Percentiles rank a stretch among this genome's conserved stretches.
These are phyloP conservation scores for Aspergillus sclerotioniger DNA, from an alignment of 495 filamentous ascomycete genomes.

Conservation along the genomic window DNA sequence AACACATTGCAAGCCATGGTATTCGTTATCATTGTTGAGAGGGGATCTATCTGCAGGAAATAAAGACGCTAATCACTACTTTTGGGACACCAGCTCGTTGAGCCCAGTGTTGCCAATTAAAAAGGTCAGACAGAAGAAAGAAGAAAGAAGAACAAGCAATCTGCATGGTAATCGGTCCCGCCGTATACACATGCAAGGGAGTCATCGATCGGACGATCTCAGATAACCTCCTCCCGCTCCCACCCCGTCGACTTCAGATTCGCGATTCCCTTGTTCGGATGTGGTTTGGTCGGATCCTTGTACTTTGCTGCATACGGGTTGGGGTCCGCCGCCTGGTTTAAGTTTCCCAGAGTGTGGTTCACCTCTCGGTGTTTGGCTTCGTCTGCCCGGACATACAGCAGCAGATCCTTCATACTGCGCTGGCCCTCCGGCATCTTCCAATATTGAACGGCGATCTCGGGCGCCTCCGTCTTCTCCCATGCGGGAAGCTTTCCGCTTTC, in stretches of 20 bases:
- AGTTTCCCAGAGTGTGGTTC: constrained; percentile 88
- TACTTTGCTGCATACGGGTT: constrained; percentile 86
- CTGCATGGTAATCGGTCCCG: not conserved
- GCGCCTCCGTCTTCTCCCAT: constrained; percentile 77
- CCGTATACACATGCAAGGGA: not conserved
- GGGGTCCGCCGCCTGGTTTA: constrained; percentile 77
- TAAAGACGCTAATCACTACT: too few relatives aligned
- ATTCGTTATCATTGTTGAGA: too few relatives aligned
- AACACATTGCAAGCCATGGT: too few relatives aligned
- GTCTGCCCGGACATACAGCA: constrained; percentile 87
- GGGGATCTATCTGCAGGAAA: too few relatives aligned
- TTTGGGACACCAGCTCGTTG: not conserved
- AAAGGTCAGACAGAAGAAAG: too few relatives aligned
- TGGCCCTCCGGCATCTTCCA: constrained; percentile 89
- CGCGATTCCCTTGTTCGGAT: constrained; percentile 69
- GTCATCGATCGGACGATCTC: constrained; percentile 20
- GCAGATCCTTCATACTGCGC: constrained; percentile 78
- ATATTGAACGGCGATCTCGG: constrained; percentile 84
- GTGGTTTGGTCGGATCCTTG: constrained; percentile 58
- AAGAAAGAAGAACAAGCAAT: not conserved
- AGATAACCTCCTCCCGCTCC: constrained; percentile 80
- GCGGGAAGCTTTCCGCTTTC: constrained; percentile 78
- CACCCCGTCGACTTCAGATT: constrained; percentile 69
- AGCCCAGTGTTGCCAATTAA: not conserved
- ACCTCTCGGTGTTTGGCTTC: constrained; percentile 97